These are phyloP conservation scores for Penicillium simplicissimum DNA, from an alignment of 495 filamentous ascomycete species.

Conservation along the genomic window DNA sequence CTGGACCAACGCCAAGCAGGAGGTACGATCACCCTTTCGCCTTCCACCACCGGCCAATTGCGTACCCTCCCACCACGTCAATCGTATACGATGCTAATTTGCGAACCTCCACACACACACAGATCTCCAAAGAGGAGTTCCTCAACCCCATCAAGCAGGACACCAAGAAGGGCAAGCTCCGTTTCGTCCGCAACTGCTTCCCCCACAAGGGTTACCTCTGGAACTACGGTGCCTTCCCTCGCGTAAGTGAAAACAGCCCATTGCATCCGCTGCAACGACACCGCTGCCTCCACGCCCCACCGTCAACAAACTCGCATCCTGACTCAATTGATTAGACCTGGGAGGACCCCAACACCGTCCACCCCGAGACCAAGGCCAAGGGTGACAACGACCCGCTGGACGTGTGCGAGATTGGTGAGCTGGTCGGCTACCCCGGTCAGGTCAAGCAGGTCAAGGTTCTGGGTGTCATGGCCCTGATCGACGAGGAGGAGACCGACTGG, in stretches of 20 bases:
- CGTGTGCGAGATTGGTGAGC: slow-evolving; percentile 98
- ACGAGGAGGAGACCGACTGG: slow-evolving; percentile 99
- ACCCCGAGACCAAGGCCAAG: slow-evolving; percentile 99
- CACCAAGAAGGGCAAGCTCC: slow-evolving; percentile 62
- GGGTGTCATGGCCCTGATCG: slow-evolving; percentile 97
- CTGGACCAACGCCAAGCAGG: slow-evolving; percentile 99
- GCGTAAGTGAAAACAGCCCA: slow-evolving; percentile 54
- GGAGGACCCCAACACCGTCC: slow-evolving; percentile 94
- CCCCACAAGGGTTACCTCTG: slow-evolving; percentile 99
- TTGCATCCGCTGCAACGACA: neutral
- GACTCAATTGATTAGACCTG: slow-evolving; percentile 68
- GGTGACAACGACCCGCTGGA: slow-evolving; percentile 99
- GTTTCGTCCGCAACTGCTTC: slow-evolving; percentile 99
- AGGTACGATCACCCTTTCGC: slow-evolving; percentile 59
- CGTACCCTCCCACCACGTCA: neutral
- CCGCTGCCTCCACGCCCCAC: neutral
- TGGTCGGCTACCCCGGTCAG: slow-evolving; percentile 91
- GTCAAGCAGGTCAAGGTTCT: slow-evolving; percentile 99
- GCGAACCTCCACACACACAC: slow-evolving; percentile 10
- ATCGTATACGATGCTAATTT: slow-evolving; percentile 19
- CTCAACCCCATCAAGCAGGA: slow-evolving; percentile 94
- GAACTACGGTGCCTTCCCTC: slow-evolving; percentile 99
- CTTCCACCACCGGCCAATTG: neutral
- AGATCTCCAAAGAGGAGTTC: slow-evolving; percentile 97
- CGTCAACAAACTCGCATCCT: neutral